Base-by-base conservation (phyloP, 2,329 filamentous ascomycete genomes). In the Penicillium sp. region DNA sequence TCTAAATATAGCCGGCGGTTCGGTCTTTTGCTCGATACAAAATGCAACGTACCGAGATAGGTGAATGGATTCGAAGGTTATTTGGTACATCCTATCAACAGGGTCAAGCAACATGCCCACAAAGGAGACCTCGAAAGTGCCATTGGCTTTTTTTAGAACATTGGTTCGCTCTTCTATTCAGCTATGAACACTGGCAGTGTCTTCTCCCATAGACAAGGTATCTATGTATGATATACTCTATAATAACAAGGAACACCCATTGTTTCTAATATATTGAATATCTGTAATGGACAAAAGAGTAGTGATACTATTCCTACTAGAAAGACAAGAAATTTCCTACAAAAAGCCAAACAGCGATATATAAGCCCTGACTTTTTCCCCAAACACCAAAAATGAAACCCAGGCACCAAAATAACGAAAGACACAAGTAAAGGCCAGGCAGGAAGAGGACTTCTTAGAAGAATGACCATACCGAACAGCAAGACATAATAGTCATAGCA, bases 281-380 rank as follows among this genome's bases (percentile, higher is more conserved):
- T 45, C 7, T 23, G 23, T 27, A 23, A 19, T 29, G 9, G 25
- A 53, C 40, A 57, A 33, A 44, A 50, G 54, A 60, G 51, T 27
- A 56, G 54, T 60, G 45, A 59, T 55, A 47, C 31, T 57, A 27
- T 52, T 53, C 36, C 23, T 50, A 61, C 43, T 55, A 56, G 21
- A 25, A 25, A 23, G 25, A 50, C 36, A 57, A 13, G 31, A 4
- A n/a, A 40, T 9, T 52, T 47, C 58, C 47, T 51, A 54, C 41
- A 52, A 49, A 53, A 43, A 40, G 50, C 52, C 31, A 48, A 39
- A 39, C 5, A 47, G 51, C 48, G 48, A 51, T 41, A 55, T 55
- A 53, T 53, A 53, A 34, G 48, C 38, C 38, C 43, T 50, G 39
- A 61, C 27, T 53, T 57, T 61, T 60, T 29, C 53, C 50, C 54